Percentiles rank a stretch among this genome's conserved stretches.
Evolutionary conservation across 306 rosid species (phyloP).

Genomic region (Acmispon strigosus): DNA sequence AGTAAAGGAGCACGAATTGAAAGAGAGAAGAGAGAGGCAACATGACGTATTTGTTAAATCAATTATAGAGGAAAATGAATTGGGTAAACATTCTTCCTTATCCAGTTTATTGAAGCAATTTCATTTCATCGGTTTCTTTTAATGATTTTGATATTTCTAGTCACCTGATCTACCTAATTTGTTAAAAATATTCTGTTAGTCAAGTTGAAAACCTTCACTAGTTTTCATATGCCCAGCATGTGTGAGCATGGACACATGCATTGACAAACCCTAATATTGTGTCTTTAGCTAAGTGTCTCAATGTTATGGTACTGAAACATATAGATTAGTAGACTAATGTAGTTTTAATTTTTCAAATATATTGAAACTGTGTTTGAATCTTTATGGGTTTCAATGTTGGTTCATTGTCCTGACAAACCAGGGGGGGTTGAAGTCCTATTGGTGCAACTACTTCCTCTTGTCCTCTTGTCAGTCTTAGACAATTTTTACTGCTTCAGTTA

Average conservation of each 20-base stretch:
- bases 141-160: not conserved
- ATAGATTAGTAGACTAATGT: not conserved
- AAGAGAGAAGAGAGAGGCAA: conserved; percentile 13
- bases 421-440: not conserved
- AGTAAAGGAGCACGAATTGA: not conserved
- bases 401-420: not conserved
- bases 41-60: not conserved
- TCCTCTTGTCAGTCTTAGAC: not conserved
- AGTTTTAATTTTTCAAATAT: no score
- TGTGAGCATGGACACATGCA: not conserved
- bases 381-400: not conserved
- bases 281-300: not conserved
- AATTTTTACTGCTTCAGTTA: not conserved
- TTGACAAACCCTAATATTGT: not conserved
- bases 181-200: not conserved
- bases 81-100: conserved; percentile 30
- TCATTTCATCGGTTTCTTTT: not conserved
- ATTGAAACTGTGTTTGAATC: no score
- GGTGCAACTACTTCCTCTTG: not conserved
- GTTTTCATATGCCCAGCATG: not conserved
- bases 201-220: not conserved
- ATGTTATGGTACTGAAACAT: no score
- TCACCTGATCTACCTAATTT: not conserved
- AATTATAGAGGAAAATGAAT: conserved; percentile 3
- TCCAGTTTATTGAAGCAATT: conserved; percentile 5